Base-by-base conservation (phyloP, 257 asterid species). In the Nicotiana obtusifolia region DNA sequence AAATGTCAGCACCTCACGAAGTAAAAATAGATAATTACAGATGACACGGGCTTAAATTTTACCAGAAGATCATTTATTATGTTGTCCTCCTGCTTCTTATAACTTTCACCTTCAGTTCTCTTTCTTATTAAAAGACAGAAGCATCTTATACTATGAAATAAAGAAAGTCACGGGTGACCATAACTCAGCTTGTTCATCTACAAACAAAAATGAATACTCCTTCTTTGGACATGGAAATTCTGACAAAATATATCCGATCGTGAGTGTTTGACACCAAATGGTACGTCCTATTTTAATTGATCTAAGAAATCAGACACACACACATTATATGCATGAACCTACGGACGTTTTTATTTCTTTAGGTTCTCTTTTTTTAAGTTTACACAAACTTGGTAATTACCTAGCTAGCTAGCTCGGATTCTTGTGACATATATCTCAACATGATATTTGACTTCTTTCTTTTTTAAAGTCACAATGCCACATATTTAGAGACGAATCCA, bases 151-250 rank as follows among this genome's bases (percentile, higher is more conserved):
- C n/a, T 9, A 47, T 22, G 78, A 73, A 73, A 64, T 64, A 73
- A 26, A 41, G 31, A 71, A 82, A 81, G 84, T 85, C 86, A 85
- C 84, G 84, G 88, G 82, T 79, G 56, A 62, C 80, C 88, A 82
- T 64, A 82, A 30, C 47, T 77, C 14, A 71, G 44, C 62, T 10
- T 13, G 60, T 8, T 26, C 22, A 7, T 15, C 60, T 28, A 79
- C 26, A 20, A n/a, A 53, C 15, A 73, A 54, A 49, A 66, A 71
- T n/a, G 8, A 16, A 22, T 22, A 10, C 3, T 17, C 26, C 44
- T 52, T 11, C 54, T 31, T 76, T 35, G 78, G 64, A 41, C 66
- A 78, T 57, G 35, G 54, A 79, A 11, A 49, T 78, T 16, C 83
- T 60, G 83, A 68, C 78, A 62, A 35, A 44, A 73, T 35, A 67